A percentile compares a stretch with the other conserved stretches of the same genome.
These are phyloP conservation scores for Picocystis sp. DNA, from an alignment of 163 green algal species.

Conservation along the genomic window DNA sequence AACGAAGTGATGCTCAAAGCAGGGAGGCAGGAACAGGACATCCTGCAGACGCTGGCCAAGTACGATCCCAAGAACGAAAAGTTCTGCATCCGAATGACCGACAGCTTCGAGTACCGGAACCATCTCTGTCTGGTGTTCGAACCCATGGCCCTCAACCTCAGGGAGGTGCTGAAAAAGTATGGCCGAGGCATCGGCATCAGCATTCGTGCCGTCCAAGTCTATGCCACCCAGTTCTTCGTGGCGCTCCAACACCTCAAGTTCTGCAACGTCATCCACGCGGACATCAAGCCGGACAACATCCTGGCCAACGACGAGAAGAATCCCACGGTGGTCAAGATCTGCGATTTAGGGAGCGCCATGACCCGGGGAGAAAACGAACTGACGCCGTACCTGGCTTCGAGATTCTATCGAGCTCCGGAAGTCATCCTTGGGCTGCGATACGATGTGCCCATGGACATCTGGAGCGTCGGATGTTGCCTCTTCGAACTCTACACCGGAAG, in stretches of 20 bases:
- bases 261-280: constrained; percentile 69
- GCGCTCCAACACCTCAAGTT: constrained; percentile 77
- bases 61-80: constrained; percentile 63
- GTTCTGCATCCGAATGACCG: constrained; percentile 68
- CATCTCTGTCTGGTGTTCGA: constrained; percentile 99
- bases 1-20: constrained; percentile 96
- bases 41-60: constrained; percentile 38
- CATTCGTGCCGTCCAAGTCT: constrained; percentile 71
- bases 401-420: constrained; percentile 91
- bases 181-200: constrained; percentile 84
- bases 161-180: constrained; percentile 91
- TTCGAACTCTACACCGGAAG: constrained; percentile 94
- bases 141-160: constrained; percentile 81
- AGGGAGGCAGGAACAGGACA: constrained; percentile 43
- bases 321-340: constrained; percentile 37
- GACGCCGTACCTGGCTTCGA: constrained; percentile 88
- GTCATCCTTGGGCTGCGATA: constrained; percentile 34
- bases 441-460: constrained; percentile 90
- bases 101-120: constrained; percentile 81
- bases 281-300: constrained; percentile 99
- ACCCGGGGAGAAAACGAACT: constrained; percentile 69
- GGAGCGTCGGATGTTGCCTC: constrained; percentile 80
- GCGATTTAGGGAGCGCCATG: constrained; percentile 89
- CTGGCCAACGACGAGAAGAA: constrained; percentile 55
- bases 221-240: constrained; percentile 80